Evolutionary conservation across 768 basidiomycete species (phyloP), one percentile per base, ranked within the genome.

Genomic region (Neoboletus subvelutipes): DNA sequence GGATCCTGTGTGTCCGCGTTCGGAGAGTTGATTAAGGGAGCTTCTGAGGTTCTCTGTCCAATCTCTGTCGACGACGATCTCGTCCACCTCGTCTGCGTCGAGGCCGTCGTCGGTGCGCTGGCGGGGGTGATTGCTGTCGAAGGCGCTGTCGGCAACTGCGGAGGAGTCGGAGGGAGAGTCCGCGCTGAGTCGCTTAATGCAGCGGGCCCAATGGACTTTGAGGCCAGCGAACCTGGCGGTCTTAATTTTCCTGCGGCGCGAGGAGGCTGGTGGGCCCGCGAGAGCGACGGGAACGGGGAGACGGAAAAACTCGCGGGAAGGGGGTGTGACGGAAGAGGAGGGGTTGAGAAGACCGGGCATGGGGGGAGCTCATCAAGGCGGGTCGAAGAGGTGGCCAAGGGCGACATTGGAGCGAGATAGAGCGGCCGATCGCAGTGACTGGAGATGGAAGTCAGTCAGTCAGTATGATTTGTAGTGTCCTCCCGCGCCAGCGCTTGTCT

Each of bases 31-130:
- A 24, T 80, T 72, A 41, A 77, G 68, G 22, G 80, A 80, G 50
- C 76, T 83, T 67, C 79, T 82, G 59, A 80, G 76, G 57, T 83
- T 83, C 54, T 84, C 83, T 3, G 79, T 74, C 87, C 86, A 88
- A 33, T 78, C 73, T 46, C 88, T 80, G 69, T 92, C 89, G 17
- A 92, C 89, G 24, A 92, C 83, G 22, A 90, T 82, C 73, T 88
- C 82, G 69, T 92, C 82, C 9, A 90, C 83, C 51, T 77, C 73
- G 31, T 76, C 77, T 7, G 65, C 73, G 10, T 72, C 61, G 29
- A 40, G 22, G 36, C 69, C 75, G 15, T 65, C 68, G 29, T 76
- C 76, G 18, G 69, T 65, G 34, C 66, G 57, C 8, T 45, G 60
- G n/a, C 60, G 73, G 13, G 62, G 47, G 34, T 70, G 76, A 39